Evolutionary conservation across 495 filamentous ascomycete species (phyloP).

Genomic region (Penicillium antarcticum): DNA sequence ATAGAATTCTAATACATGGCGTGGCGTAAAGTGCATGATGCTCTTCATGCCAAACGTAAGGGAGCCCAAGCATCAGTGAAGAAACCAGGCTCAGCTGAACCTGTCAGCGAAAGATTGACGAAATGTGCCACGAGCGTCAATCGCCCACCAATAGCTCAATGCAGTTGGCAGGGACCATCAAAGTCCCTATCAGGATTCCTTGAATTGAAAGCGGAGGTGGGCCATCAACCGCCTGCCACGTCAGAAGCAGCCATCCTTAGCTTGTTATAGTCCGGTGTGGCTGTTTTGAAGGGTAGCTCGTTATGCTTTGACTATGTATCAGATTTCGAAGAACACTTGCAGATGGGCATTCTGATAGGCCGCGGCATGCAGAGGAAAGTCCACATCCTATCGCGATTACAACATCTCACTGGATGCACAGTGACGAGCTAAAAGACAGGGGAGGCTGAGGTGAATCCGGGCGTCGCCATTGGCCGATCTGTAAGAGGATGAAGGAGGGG

Average conservation of each 20-base stretch:
- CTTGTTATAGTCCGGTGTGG: constrained; percentile 10
- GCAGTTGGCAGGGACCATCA: constrained; percentile 4
- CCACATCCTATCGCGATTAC: constrained; percentile 6
- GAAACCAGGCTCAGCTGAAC: constrained; percentile 14
- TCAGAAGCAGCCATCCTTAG: constrained; percentile 22
- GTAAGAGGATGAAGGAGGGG: constrained; percentile 7
- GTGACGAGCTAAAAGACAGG: constrained; percentile 3
- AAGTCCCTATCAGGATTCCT: constrained; percentile 13
- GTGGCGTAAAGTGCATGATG: neutral
- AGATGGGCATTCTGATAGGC: constrained; percentile 15
- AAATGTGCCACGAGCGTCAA: neutral
- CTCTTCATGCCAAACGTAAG: constrained; percentile 11
- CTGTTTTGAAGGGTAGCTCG: constrained; percentile 5
- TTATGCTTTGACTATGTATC: constrained; percentile 24
- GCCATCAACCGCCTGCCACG: constrained; percentile 22
- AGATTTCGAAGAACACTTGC: constrained; percentile 5
- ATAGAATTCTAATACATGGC: neutral
- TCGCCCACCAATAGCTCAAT: constrained; percentile 6
- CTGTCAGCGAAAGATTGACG: neutral
- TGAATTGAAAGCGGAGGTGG: constrained; percentile 7
- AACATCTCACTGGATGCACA: constrained; percentile 9
- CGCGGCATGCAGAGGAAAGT: constrained; percentile 4
- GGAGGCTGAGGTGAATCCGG: constrained; percentile 7
- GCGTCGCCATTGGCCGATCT: constrained; percentile 12
- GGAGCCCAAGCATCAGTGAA: neutral